Conservation (phyloP, 2,329 filamentous ascomycete species). For the Colletotrichum lentis region DNA sequence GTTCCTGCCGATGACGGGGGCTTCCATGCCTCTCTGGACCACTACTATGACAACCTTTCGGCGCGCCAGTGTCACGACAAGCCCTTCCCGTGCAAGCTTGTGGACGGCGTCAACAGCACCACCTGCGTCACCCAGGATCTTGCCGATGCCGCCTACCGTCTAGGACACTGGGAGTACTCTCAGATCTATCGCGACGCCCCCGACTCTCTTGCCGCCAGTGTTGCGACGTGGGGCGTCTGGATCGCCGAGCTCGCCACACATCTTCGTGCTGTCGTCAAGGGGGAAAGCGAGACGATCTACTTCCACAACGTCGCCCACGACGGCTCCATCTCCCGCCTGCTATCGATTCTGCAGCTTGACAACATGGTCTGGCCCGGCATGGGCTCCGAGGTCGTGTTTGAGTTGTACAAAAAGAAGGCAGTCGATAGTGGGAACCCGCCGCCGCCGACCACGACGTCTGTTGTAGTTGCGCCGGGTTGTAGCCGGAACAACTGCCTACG, state of each 20-base stretch:
- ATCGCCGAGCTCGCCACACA: conserved; percentile 74
- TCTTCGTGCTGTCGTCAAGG: conserved; percentile 62
- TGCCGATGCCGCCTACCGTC: conserved; percentile 75
- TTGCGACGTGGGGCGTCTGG: conserved; percentile 74
- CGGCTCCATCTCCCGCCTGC: conserved; percentile 71
- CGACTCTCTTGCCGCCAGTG: conserved; percentile 68
- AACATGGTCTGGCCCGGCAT: conserved; percentile 86
- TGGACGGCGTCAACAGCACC: conserved; percentile 54
- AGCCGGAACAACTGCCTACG: conserved; percentile 46
- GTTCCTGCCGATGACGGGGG: conserved; percentile 62
- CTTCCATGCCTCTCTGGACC: conserved; percentile 78
- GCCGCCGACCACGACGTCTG: conserved; percentile 34
- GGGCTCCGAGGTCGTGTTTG: conserved; percentile 81
- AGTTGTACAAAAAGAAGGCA: conserved; percentile 61
- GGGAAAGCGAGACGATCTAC: conserved; percentile 58
- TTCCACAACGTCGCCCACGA: conserved; percentile 84
- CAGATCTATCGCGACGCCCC: conserved; percentile 76
- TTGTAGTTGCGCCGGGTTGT: conserved; percentile 40
- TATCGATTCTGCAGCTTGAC: conserved; percentile 76
- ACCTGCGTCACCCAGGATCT: conserved; percentile 69
- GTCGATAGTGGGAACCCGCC: conserved; percentile 16
- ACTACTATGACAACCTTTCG: conserved; percentile 86
- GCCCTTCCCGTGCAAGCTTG: conserved; percentile 72
- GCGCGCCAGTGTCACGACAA: conserved; percentile 79
- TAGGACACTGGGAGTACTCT: conserved; percentile 83